phyloP scores from a whole-genome alignment of 768 basidiomycete species.

The Gautieria morchelliformis region DNA sequence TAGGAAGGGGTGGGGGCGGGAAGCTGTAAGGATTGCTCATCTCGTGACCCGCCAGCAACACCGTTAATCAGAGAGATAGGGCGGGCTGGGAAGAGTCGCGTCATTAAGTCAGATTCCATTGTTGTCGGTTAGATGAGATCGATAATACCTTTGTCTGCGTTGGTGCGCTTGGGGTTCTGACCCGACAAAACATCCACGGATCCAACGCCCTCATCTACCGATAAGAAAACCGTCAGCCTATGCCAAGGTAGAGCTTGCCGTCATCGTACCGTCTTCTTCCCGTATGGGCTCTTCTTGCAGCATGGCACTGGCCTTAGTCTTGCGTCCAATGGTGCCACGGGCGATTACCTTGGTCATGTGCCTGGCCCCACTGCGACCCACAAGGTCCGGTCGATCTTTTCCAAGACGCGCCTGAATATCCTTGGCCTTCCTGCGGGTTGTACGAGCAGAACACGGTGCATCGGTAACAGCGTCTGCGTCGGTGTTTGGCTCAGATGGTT shows the following conservation, averaged over 20 bases:
- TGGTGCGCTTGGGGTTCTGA: too few species aligned
- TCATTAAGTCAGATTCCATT: too few species aligned
- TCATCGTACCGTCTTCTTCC: constrained; percentile 25
- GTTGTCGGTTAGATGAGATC: too few species aligned
- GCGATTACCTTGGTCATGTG: constrained; percentile 50
- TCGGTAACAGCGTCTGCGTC: neutral
- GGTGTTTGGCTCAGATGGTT: constrained; percentile 2
- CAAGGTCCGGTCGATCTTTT: constrained; percentile 57
- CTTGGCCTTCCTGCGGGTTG: constrained; percentile 56
- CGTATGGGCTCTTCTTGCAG: constrained; percentile 45
- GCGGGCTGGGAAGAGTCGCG: too few species aligned
- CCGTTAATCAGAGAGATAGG: too few species aligned
- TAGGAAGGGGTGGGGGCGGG: too few species aligned
- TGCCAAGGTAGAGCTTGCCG: neutral
- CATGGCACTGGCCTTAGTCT: constrained; percentile 39
- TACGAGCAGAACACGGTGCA: constrained; percentile 3
- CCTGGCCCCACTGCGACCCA: constrained; percentile 60
- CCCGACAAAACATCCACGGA: neutral
- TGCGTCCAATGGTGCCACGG: constrained; percentile 37
- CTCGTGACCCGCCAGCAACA: too few species aligned
- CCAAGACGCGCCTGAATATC: constrained; percentile 63
- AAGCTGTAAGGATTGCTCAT: too few species aligned
- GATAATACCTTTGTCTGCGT: too few species aligned
- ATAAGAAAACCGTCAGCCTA: neutral
- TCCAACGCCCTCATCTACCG: neutral